Evolutionary conservation across 1,284 basidiomycete genomes (phyloP), one percentile per base, ranked within the genome.

Genomic region (Cryptococcus floricola): DNA sequence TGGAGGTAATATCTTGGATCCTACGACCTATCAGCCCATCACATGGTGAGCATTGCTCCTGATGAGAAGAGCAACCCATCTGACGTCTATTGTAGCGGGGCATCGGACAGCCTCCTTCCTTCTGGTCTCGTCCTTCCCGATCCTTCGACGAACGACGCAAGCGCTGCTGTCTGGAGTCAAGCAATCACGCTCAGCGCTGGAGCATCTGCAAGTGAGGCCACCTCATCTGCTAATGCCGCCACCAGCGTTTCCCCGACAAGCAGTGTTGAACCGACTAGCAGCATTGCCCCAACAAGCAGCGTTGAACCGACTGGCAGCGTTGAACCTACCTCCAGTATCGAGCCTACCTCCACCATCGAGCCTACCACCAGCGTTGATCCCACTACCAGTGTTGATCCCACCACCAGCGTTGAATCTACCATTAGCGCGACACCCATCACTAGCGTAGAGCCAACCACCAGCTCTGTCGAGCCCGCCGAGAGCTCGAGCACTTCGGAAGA

Each of bases 111-210:
- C 1, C 52, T 61, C 45, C 53, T 69, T 12, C 64, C 66, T 1
- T 43, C 53, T 9, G 66, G 59, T 8, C 42, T 69, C 42, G 51
- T 41, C 1, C 54, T 69, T 5, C 65, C 67, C 9, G 62, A 62
- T 52, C 61, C 65, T 5, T 39, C 46, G 9, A 38, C 58, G 10
- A 19, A 48, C 25, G 47, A 31, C 7, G 31, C 54, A 16, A 44
- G 39, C 13, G 62, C 56, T 39, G n/a, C 54, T 14, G 48, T 49
- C 5, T 68, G 66, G 66, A 50, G 38, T n/a, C 41, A 54, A 38
- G 38, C 52, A 10, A 54, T 64, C 49, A 42, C 52, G 7, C 54
- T 63, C 5, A 44, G 31, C 3, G 46, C 44, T 16, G 53, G 45
- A 14, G 49, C 48, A 7, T 39, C 41, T n/a, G 48, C 56, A 5